phyloP scores from a whole-genome alignment of 164 flowering plant genomes.

The Sextonia rubra region DNA sequence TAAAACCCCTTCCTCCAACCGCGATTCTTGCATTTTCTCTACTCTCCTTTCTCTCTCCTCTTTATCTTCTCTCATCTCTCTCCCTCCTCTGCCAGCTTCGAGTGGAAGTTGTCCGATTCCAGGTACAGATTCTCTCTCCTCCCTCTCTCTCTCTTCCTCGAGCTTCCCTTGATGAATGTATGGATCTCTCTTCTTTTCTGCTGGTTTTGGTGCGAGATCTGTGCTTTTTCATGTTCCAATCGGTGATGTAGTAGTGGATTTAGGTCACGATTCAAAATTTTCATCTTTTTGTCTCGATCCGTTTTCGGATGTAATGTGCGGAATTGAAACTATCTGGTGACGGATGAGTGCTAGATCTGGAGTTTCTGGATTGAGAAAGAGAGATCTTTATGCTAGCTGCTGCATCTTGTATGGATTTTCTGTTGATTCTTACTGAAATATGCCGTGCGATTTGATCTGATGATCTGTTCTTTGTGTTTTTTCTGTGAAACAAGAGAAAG shows the following conservation, averaged over 20 bases:
- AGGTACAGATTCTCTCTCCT: not conserved
- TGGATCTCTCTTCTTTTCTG: not conserved
- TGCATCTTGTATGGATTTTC: no score
- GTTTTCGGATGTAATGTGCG: not conserved
- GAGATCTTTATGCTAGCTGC: no score
- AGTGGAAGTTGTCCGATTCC: not conserved
- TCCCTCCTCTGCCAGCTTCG: not conserved
- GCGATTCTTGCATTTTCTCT: conserved; percentile 4
- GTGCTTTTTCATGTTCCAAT: not conserved
- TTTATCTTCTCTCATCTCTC: not conserved
- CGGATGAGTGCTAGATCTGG: no score
- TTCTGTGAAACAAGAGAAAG: not conserved
- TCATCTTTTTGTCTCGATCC: no score
- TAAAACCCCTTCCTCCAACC: conserved; percentile 9
- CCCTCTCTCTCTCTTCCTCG: not conserved
- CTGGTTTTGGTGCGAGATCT: not conserved
- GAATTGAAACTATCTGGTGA: not conserved
- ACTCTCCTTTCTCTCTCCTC: not conserved
- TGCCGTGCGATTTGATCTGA: conserved; percentile 1
- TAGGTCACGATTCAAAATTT: no score
- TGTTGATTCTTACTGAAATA: no score
- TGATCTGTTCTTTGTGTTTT: conserved; percentile 7
- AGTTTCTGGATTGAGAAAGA: no score
- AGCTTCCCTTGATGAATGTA: not conserved
- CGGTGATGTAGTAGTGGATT: not conserved